Evolutionary conservation across 2,329 filamentous ascomycete genomes (phyloP).

Genomic region (Fusarium anguioides): DNA sequence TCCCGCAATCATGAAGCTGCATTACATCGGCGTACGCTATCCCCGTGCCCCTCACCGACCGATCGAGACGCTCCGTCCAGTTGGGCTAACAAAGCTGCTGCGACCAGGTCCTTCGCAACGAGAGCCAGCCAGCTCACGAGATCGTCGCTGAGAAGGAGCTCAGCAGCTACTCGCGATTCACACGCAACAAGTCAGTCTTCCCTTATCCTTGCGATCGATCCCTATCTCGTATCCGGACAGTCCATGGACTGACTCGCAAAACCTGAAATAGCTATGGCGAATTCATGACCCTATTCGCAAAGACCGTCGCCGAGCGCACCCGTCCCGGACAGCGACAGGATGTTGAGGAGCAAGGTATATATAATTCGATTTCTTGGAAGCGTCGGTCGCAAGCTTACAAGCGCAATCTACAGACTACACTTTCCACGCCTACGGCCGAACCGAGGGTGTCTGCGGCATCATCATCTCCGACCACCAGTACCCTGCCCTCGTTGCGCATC

Average conservation of each 20-base stretch:
- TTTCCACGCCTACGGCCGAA: slow-evolving; percentile 82
- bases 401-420: slow-evolving; percentile 65
- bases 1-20: slow-evolving; percentile 77
- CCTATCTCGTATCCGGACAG: not conserved
- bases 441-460: slow-evolving; percentile 79
- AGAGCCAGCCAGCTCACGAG: slow-evolving; percentile 79
- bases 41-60: slow-evolving; percentile 44
- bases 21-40: slow-evolving; percentile 83
- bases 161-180: slow-evolving; percentile 83
- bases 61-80: slow-evolving; percentile 27
- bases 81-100: slow-evolving; percentile 41
- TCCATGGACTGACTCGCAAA: slow-evolving; percentile 27
- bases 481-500: slow-evolving; percentile 82
- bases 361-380: not conserved
- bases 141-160: slow-evolving; percentile 82
- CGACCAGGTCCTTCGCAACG: slow-evolving; percentile 81
- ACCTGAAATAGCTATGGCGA: slow-evolving; percentile 57
- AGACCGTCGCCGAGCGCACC: slow-evolving; percentile 88
- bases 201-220: not conserved
- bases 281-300: slow-evolving; percentile 87
- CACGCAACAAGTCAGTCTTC: slow-evolving; percentile 70
- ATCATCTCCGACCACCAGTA: slow-evolving; percentile 83
- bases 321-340: slow-evolving; percentile 84
- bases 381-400: slow-evolving; percentile 27
- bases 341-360: slow-evolving; percentile 80